Conservation (phyloP, 2,329 filamentous ascomycete genomes). For the Penicillium sp. region DNA sequence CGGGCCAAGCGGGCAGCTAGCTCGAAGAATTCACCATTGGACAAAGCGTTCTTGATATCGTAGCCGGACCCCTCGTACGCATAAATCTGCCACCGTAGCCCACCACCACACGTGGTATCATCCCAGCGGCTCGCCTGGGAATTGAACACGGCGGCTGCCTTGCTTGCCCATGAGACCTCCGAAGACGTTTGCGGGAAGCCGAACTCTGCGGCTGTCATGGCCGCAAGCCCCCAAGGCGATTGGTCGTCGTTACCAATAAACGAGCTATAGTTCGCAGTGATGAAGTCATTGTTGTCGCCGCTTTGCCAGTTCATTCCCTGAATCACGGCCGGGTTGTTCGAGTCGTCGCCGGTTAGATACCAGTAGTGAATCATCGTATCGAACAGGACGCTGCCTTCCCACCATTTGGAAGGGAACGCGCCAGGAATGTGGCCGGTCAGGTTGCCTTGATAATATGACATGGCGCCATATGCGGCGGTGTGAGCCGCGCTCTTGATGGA, state of each 20-base stretch:
- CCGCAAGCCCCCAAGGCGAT: conserved; percentile 15
- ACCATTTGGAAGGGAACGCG: conserved; percentile 16
- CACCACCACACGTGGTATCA: conserved; percentile 9
- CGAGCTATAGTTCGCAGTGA: conserved; percentile 14
- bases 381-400: conserved; percentile 13
- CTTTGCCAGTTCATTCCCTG: conserved; percentile 16
- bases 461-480: conserved; percentile 9
- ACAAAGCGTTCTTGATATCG: conserved; percentile 12
- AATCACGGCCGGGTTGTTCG: conserved; percentile 12
- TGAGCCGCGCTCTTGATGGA: conserved; percentile 13
- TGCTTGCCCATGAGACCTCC: conserved; percentile 8
- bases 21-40: conserved; percentile 14
- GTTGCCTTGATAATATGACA: conserved; percentile 14
- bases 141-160: conserved; percentile 15
- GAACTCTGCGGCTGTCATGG: conserved; percentile 13
- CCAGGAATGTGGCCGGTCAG: conserved; percentile 15
- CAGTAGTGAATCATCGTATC: conserved; percentile 13
- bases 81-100: conserved; percentile 15
- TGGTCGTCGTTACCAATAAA: conserved; percentile 20
- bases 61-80: conserved; percentile 12
- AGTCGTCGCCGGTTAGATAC: conserved; percentile 13
- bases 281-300: conserved; percentile 8
- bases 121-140: conserved; percentile 12
- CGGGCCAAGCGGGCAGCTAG: conserved; percentile 13
- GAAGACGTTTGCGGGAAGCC: background rate